Conservation (phyloP, 768 basidiomycete species). For the Auricularia heimuer region DNA sequence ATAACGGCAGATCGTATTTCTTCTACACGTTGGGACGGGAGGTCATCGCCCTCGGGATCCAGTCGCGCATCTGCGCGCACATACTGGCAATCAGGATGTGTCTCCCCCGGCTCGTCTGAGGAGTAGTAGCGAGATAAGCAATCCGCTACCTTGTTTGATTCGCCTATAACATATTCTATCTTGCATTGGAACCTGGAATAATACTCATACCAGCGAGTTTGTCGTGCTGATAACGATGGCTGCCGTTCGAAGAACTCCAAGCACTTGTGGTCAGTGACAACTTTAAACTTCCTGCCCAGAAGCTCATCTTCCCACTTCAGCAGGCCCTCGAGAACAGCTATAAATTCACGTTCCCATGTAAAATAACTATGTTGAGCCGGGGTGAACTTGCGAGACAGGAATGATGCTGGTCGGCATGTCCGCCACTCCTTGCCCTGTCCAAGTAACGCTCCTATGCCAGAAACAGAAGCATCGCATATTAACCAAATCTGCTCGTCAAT, state of each 20-base stretch:
- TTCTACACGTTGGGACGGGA: neutral
- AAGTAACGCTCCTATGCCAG: neutral
- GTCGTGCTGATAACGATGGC: neutral
- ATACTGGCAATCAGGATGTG: neutral
- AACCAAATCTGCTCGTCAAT: neutral
- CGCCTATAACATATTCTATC: neutral
- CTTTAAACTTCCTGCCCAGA: neutral
- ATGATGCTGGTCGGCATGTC: neutral
- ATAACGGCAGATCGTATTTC: neutral
- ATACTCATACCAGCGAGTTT: neutral
- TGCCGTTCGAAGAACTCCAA: neutral
- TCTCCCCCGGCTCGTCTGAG: neutral
- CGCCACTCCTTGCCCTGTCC: neutral
- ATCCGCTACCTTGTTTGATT: neutral
- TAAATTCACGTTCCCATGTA: neutral
- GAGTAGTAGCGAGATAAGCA: neutral
- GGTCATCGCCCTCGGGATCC: constrained; percentile 9
- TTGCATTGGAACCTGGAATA: neutral
- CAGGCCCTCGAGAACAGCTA: neutral
- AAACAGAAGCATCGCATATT: neutral
- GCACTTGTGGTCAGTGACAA: neutral
- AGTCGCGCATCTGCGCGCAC: constrained; percentile 5
- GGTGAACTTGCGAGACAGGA: neutral
- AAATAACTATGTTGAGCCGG: neutral
- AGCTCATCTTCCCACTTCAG: neutral